Evolutionary conservation across 2,329 filamentous ascomycete species (phyloP), one percentile per base, ranked within the genome.

Genomic region (Penicillium sclerotiorum): DNA sequence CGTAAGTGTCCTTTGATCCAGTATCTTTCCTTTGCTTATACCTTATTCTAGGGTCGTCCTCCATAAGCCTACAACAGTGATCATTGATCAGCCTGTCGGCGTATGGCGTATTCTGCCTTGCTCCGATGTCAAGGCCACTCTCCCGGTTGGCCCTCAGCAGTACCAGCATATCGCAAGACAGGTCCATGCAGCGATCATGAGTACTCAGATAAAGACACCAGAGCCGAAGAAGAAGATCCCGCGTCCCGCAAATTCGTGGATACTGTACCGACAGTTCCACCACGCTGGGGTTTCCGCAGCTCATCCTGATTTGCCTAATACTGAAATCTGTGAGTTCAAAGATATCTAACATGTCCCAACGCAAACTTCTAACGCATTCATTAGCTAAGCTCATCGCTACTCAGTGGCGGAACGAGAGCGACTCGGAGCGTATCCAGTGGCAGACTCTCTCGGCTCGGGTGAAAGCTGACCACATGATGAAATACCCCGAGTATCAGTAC

Each of bases 191-290:
- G 50, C 50, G 15, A n/a, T 43, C 8, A 8, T 17, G 2, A 27
- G 12, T 27, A 38, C 32, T 8, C 40, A 33, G 13, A n/a, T 30
- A n/a, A 5, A 23, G 15, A 7, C 11, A 27, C 23, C 37, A 11
- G 9, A 6, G 15, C n/a, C n/a, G 15, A 12, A 8, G 5, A 18
- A 21, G 17, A 37, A 37, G 17, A 60, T 76, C 20, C 70, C 72
- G 45, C 71, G 75, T n/a, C 74, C 75, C 15, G 68, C 71, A 13
- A 77, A 77, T 60, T 70, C 71, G 5, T 77, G 76, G 60, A 76
- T 77, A 47, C 62, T 77, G 20, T 78, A 76, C 56, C 70, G 74
- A 21, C 65, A 73, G 55, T 62, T 73, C 37, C 65, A 73, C 45
- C 70, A 74, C 50, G 61, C 68, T 1, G 52, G 54, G 12, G 53